Evolutionary conservation across 768 basidiomycete species (phyloP), one percentile per base, ranked within the genome.

Genomic region (Lactarius evosmus): DNA sequence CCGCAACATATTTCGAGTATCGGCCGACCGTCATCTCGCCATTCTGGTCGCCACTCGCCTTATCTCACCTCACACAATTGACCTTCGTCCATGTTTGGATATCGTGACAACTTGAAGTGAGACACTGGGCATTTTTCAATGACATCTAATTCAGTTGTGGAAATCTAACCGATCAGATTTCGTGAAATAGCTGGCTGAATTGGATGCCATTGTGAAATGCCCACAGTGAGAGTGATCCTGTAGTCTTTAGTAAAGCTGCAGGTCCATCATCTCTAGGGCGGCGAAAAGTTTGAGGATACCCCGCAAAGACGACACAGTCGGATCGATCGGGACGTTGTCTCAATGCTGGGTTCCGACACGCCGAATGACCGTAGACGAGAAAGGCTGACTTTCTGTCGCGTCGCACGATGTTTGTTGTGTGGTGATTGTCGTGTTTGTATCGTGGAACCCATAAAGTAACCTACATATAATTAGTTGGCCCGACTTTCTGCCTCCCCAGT

Each of bases 21-120:
- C 22, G 67, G 68, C 22, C 62, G 61, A n/a, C 68, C 68, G 19
- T 64, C 68, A 22, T 69, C 68, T 55, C 66, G 66, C 19, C 68
- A 66, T 33, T 61, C 66, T 19, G 54, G 66, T 34, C 68, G 67
- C 4, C 68, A 67, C 29, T 25, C 65, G 32, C 55, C 56, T 30
- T 65, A 61, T 40, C 46, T 56, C 29, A 54, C 62, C 33, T 57
- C 58, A 9, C 68, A 61, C 56, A 67, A 67, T 53, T 54, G 67
- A 32, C 61, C 66, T 19, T 44, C 58, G 7, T 60, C 65, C 36
- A 63, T 63, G 44, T 57, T 53, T 40, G 66, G 67, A 30, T 62
- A 67, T 9, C 59, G 64, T 30, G 59, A 61, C 22, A 36, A 41
- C n/a, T 50, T 53, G 14, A 61, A 54, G 56, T 56, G 36, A n/a